These are phyloP conservation scores for Xylaria arbuscula DNA, from an alignment of 2,329 filamentous ascomycete species.

Conservation along the genomic window DNA sequence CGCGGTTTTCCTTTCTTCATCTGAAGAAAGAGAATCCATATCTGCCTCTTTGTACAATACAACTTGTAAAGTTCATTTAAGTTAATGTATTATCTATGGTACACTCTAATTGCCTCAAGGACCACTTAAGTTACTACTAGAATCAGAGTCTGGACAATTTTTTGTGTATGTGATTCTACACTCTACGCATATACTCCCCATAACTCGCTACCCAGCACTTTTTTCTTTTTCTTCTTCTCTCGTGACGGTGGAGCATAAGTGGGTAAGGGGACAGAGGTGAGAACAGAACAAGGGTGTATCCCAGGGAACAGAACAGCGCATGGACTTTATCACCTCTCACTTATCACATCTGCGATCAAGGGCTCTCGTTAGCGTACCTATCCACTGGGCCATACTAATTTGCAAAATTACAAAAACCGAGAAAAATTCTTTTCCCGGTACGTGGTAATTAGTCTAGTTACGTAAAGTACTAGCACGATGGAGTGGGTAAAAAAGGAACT, in stretches of 20 bases:
- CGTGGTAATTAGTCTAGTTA: not conserved
- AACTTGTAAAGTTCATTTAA: not conserved
- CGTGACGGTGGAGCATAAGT: slow-evolving; percentile 6
- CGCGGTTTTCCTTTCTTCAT: not conserved
- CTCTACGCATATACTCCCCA: not conserved
- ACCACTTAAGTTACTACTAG: not conserved
- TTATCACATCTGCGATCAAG: slow-evolving; percentile 1
- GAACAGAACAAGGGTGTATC: slow-evolving; percentile 14
- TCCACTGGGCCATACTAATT: slow-evolving; percentile 19
- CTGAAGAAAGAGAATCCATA: slow-evolving; percentile 1
- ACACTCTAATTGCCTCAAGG: not conserved
- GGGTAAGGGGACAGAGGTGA: slow-evolving; percentile 15
- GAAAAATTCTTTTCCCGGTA: not conserved
- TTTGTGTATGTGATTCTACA: not conserved
- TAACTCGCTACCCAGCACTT: not conserved
- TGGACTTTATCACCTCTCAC: slow-evolving; percentile 8
- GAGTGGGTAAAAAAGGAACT: too few species aligned
- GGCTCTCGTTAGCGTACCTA: slow-evolving; percentile 18
- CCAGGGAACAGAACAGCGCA: not conserved
- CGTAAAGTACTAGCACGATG: too few species aligned
- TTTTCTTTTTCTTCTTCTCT: not conserved
- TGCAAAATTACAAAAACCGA: not conserved
- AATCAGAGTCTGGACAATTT: not conserved
- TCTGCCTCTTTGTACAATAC: slow-evolving; percentile 17
- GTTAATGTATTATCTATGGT: slow-evolving; percentile 9